phyloP scores from a whole-genome alignment of 163 green algal species.

The Scenedesmus sp. region DNA sequence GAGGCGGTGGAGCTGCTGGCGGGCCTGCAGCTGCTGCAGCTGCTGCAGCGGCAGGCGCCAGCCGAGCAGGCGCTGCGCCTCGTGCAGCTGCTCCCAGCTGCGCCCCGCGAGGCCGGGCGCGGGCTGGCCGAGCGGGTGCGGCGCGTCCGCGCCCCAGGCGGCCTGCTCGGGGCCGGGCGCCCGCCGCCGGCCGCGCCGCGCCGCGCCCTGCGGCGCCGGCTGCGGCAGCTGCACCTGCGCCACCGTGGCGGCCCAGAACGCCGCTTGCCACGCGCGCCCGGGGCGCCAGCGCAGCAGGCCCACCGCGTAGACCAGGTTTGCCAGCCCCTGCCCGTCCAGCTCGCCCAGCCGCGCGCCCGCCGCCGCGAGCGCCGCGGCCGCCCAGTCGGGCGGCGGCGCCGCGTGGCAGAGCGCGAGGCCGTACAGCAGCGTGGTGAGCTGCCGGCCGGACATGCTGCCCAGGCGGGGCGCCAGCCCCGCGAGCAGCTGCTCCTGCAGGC shows the following conservation, averaged over 20 bases:
- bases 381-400: background rate
- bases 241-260: constrained; percentile 6
- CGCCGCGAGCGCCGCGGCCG: background rate
- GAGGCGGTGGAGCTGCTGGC: constrained; percentile 11
- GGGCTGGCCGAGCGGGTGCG: constrained; percentile 4
- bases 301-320: constrained; percentile 25
- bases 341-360: background rate
- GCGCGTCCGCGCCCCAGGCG: background rate
- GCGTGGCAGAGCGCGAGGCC: background rate
- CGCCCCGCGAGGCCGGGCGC: background rate
- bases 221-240: constrained; percentile 9
- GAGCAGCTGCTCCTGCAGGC: constrained; percentile 24
- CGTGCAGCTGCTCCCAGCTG: constrained; percentile 16
- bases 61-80: background rate
- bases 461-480: background rate
- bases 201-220: background rate
- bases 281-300: constrained; percentile 22
- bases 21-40: constrained; percentile 10
- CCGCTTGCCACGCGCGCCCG: constrained; percentile 13
- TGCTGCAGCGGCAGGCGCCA: constrained; percentile 8
- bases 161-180: too few species aligned
- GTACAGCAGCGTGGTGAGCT: constrained; percentile 8
- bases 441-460: background rate
- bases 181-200: background rate
- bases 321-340: constrained; percentile 34